A percentile compares a stretch with the other conserved stretches of the same genome.
These are phyloP conservation scores for Striga asiatica DNA, from an alignment of 257 asterid species.

Conservation along the genomic window DNA sequence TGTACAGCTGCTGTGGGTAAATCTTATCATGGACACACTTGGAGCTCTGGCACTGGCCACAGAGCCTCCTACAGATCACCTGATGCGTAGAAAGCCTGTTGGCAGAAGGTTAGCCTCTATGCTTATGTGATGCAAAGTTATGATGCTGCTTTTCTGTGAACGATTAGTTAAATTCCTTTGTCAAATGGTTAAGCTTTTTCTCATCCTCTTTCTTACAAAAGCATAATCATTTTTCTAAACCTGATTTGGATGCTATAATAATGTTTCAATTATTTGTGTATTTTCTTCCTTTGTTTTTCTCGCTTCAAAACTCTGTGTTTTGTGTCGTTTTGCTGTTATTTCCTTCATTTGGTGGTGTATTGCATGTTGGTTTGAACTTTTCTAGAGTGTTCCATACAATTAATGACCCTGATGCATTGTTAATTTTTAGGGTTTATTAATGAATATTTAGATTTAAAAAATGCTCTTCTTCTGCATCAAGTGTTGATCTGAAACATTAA, in stretches of 20 bases:
- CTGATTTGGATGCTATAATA: too few relatives aligned
- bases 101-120: constrained; percentile 72
- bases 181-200: too few relatives aligned
- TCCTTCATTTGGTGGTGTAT: too few relatives aligned
- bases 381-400: background rate
- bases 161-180: background rate
- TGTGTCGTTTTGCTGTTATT: background rate
- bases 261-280: too few relatives aligned
- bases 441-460: background rate
- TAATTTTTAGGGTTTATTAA: background rate
- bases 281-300: background rate
- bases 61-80: constrained; percentile 92
- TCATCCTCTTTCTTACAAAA: too few relatives aligned
- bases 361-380: background rate
- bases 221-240: background rate
- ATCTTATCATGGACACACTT: constrained; percentile 95
- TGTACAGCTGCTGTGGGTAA: constrained; percentile 94
- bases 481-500: background rate
- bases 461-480: background rate
- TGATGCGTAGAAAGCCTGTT: constrained; percentile 80
- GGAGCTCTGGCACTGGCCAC: constrained; percentile 98
- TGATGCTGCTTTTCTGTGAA: background rate
- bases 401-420: background rate
- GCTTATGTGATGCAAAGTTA: background rate
- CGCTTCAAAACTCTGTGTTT: background rate